These are phyloP conservation scores for Phytophthora boehmeriae DNA, from an alignment of 352 stramenopile genomes.

Conservation along the genomic window DNA sequence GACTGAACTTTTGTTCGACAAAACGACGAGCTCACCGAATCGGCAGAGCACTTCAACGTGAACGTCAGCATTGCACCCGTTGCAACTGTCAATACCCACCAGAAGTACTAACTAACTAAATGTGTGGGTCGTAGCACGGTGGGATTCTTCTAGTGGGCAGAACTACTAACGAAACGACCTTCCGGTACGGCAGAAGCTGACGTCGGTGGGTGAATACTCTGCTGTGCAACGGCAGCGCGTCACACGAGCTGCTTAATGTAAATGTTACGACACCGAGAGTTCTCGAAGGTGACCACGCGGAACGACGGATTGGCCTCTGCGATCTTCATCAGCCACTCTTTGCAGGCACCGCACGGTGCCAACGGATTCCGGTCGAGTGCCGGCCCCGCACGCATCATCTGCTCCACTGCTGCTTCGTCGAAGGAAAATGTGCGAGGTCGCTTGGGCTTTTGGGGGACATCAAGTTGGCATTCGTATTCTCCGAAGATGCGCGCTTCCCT, in stretches of 20 bases:
- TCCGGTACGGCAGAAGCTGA: background rate
- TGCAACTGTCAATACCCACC: background rate
- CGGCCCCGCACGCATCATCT: constrained; percentile 36
- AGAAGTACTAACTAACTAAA: background rate
- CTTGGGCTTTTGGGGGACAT: constrained; percentile 72
- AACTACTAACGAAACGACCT: background rate
- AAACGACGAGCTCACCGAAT: constrained; percentile 9
- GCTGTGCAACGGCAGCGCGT: constrained; percentile 13
- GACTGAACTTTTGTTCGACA: background rate
- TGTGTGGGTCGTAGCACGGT: background rate
- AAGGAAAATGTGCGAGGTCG: constrained; percentile 83
- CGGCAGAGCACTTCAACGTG: constrained; percentile 1
- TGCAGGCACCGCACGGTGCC: constrained; percentile 97
- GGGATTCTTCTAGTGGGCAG: background rate
- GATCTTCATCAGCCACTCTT: constrained; percentile 99
- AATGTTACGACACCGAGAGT: constrained; percentile 92
- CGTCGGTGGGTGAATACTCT: background rate
- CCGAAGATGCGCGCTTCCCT: constrained; percentile 27
- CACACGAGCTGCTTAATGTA: constrained; percentile 89
- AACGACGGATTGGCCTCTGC: constrained; percentile 98
- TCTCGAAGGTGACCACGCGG: constrained; percentile 97
- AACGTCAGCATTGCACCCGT: background rate
- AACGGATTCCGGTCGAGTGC: constrained; percentile 94
- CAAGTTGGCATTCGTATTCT: constrained; percentile 37
- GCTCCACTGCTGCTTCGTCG: constrained; percentile 67